A percentile compares a stretch with the other conserved stretches of the same genome.
These are phyloP conservation scores for Ascochyta clinopodiicola DNA, from an alignment of 2,329 filamentous ascomycete genomes.

Conservation along the genomic window DNA sequence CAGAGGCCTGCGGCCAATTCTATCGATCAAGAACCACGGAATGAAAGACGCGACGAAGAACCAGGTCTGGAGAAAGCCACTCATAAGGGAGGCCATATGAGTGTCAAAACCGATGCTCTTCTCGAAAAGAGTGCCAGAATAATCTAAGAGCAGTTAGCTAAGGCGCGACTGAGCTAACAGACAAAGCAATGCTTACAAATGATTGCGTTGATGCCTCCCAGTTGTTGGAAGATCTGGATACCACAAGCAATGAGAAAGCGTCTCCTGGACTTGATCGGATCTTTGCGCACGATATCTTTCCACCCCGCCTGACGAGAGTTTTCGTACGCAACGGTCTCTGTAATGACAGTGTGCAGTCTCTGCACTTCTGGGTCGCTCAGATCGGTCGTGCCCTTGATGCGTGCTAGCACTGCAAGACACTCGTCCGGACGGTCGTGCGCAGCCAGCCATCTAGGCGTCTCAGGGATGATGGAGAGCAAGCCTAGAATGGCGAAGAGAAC, in stretches of 20 bases:
- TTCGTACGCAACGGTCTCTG: slow-evolving; percentile 25
- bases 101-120: slow-evolving; percentile 27
- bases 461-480: slow-evolving; percentile 17
- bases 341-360: slow-evolving; percentile 23
- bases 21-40: slow-evolving; percentile 25
- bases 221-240: slow-evolving; percentile 26
- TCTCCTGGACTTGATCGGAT: slow-evolving; percentile 25
- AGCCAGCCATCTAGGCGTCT: slow-evolving; percentile 25
- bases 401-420: slow-evolving; percentile 23
- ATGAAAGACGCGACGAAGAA: slow-evolving; percentile 29
- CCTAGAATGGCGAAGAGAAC: slow-evolving; percentile 19
- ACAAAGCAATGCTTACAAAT: slow-evolving; percentile 15
- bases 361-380: slow-evolving; percentile 16
- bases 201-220: slow-evolving; percentile 27
- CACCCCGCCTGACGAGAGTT: slow-evolving; percentile 23
- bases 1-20: slow-evolving; percentile 22
- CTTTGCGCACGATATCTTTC: slow-evolving; percentile 23
- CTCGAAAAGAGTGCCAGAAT: slow-evolving; percentile 24
- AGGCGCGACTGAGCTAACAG: neutral
- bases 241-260: slow-evolving; percentile 26
- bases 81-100: slow-evolving; percentile 25
- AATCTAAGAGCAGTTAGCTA: slow-evolving; percentile 10
- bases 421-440: slow-evolving; percentile 25
- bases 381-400: slow-evolving; percentile 15
- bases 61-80: slow-evolving; percentile 27